Conservation (phyloP, 176 grass and related monocot species). For the Thalia dealbata region DNA sequence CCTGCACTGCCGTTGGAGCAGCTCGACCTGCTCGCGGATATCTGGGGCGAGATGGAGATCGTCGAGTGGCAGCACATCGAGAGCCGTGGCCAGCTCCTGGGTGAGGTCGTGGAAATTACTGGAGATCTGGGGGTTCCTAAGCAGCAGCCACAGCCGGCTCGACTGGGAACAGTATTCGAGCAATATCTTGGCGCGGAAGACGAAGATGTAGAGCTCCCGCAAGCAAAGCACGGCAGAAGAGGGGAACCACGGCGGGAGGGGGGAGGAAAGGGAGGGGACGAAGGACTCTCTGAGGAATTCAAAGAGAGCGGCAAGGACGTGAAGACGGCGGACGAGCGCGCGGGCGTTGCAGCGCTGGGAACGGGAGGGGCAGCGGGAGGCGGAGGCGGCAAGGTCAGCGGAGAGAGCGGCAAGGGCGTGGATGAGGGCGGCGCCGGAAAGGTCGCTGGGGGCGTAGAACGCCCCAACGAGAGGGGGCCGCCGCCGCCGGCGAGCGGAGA, state of each 20-base stretch:
- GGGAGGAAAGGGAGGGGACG: constrained; percentile 14
- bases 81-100: constrained; percentile 64
- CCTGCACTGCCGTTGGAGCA: constrained; percentile 36
- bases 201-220: constrained; percentile 87
- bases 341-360: constrained; percentile 35
- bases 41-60: constrained; percentile 45
- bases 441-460: constrained; percentile 50
- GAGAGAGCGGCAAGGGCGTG: constrained; percentile 38
- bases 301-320: constrained; percentile 47
- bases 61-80: constrained; percentile 64
- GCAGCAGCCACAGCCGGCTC: constrained; percentile 57
- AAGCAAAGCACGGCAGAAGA: constrained; percentile 64
- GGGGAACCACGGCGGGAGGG: constrained; percentile 17
- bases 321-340: constrained; percentile 29
- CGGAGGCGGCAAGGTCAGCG: constrained; percentile 1
- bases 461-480: constrained; percentile 37
- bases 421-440: constrained; percentile 37
- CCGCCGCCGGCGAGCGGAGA: constrained; percentile 39
- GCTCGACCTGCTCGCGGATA: constrained; percentile 38
- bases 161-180: constrained; percentile 61
- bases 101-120: constrained; percentile 70
- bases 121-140: constrained; percentile 38
- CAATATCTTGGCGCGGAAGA: constrained; percentile 77
- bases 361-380: not conserved
- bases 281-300: constrained; percentile 12